Evolutionary conservation across 2,329 filamentous ascomycete species (phyloP).

Genomic region (Penicillium sp.): DNA sequence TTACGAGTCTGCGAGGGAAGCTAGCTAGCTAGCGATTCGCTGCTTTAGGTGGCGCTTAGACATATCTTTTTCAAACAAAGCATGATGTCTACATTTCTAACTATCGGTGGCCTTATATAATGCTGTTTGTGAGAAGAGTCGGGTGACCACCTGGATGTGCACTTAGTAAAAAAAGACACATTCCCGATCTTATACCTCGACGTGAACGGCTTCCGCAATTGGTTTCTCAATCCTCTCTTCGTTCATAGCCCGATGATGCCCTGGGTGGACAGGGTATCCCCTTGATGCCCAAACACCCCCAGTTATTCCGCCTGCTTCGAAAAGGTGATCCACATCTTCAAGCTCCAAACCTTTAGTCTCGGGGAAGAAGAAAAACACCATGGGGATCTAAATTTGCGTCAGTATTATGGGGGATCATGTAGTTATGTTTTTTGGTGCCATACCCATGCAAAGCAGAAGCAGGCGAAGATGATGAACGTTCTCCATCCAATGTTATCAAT

Average conservation of each 20-base stretch:
- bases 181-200: background rate
- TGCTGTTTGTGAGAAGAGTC: too few species aligned
- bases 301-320: constrained; percentile 39
- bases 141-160: too few species aligned
- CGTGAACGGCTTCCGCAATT: background rate
- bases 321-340: constrained; percentile 62
- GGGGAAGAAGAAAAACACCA: constrained; percentile 66
- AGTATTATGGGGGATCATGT: constrained; percentile 2
- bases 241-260: constrained; percentile 18
- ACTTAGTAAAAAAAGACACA: too few species aligned
- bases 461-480: constrained; percentile 35
- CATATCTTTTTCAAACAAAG: too few species aligned
- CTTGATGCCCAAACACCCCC: constrained; percentile 38
- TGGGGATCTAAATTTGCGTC: constrained; percentile 41
- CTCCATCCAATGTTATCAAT: constrained; percentile 35
- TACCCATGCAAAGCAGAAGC: constrained; percentile 26
- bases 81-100: too few species aligned
- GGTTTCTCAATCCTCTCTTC: constrained; percentile 18
- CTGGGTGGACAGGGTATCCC: constrained; percentile 18
- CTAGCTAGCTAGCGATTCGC: too few species aligned
- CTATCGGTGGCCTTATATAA: too few species aligned
- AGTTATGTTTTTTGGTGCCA: background rate
- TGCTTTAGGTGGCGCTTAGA: too few species aligned
- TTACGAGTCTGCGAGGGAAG: too few species aligned
- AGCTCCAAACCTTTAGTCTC: constrained; percentile 66